Percentiles rank a stretch among this genome's conserved stretches.
These are phyloP conservation scores for Smittium culicis DNA, from an alignment of 371 early-diverging fungal genomes.

Conservation along the genomic window DNA sequence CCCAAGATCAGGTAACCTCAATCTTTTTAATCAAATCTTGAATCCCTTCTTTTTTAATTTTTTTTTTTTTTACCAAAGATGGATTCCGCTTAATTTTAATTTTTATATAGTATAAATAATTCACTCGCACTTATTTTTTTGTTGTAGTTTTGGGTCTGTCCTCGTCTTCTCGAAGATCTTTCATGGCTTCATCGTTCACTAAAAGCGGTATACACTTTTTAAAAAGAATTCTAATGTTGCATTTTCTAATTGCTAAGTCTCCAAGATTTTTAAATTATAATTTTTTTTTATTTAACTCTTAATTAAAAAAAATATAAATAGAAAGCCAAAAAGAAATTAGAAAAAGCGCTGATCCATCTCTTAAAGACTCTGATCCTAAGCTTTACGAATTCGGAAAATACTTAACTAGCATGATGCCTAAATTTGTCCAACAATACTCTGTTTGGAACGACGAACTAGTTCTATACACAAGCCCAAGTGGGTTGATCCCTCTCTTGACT, in stretches of 20 bases:
- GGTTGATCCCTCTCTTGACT: conserved; percentile 56
- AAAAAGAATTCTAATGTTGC: too few species aligned
- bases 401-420: conserved; percentile 73
- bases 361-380: conserved; percentile 7
- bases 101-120: too few species aligned
- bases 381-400: conserved; percentile 81
- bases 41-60: too few species aligned
- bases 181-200: background rate
- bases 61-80: too few species aligned
- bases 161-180: background rate
- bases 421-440: conserved; percentile 88
- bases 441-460: conserved; percentile 96
- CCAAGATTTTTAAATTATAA: too few species aligned
- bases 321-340: conserved; percentile 4
- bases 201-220: background rate
- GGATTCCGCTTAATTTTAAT: too few species aligned
- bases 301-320: too few species aligned
- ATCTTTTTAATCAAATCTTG: too few species aligned
- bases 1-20: too few species aligned
- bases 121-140: too few species aligned
- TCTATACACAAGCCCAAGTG: conserved; percentile 75
- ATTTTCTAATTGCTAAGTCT: too few species aligned
- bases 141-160: background rate
- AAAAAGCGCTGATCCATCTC: conserved; percentile 4
- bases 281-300: too few species aligned